phyloP scores from a whole-genome alignment of 1,284 basidiomycete species.

The Malassezia cuniculi region DNA sequence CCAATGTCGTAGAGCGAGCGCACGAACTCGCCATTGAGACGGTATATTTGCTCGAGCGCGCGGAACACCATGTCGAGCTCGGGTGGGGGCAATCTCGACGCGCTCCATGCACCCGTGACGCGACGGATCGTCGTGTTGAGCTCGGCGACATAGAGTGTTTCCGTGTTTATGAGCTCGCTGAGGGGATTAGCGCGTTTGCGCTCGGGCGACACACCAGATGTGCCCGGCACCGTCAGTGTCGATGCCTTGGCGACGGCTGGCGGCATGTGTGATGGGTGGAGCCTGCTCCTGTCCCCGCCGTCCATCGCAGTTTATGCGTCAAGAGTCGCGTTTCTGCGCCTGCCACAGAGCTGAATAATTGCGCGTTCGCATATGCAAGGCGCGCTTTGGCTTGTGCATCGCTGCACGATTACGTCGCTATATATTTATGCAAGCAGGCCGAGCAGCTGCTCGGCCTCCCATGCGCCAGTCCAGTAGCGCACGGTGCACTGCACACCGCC shows the following conservation, averaged over 20 bases:
- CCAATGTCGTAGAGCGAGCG: constrained; percentile 80
- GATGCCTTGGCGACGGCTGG: too few relatives aligned
- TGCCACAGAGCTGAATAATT: too few relatives aligned
- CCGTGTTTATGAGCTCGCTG: constrained; percentile 81
- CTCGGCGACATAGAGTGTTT: constrained; percentile 81
- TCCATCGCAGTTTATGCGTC: too few relatives aligned
- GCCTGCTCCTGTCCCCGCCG: too few relatives aligned
- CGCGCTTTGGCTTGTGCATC: too few relatives aligned
- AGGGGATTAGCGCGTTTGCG: constrained; percentile 58
- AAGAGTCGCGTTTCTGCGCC: too few relatives aligned
- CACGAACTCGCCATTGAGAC: constrained; percentile 66
- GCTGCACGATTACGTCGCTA: too few relatives aligned
- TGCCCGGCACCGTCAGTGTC: too few relatives aligned
- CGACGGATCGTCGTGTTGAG: constrained; percentile 85
- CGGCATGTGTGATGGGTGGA: too few relatives aligned
- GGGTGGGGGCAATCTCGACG: constrained; percentile 78
- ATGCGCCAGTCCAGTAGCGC: constrained; percentile 41
- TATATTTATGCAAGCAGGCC: constrained; percentile 12
- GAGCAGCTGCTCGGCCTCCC: constrained; percentile 37
- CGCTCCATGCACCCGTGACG: constrained; percentile 91
- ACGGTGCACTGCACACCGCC: constrained; percentile 29
- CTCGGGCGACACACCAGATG: too few relatives aligned
- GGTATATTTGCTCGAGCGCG: constrained; percentile 78
- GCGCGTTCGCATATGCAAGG: neutral
- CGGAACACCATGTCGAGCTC: constrained; percentile 89